phyloP scores from a whole-genome alignment of 2,329 filamentous ascomycete genomes.

The Fusarium nisikadoi region DNA sequence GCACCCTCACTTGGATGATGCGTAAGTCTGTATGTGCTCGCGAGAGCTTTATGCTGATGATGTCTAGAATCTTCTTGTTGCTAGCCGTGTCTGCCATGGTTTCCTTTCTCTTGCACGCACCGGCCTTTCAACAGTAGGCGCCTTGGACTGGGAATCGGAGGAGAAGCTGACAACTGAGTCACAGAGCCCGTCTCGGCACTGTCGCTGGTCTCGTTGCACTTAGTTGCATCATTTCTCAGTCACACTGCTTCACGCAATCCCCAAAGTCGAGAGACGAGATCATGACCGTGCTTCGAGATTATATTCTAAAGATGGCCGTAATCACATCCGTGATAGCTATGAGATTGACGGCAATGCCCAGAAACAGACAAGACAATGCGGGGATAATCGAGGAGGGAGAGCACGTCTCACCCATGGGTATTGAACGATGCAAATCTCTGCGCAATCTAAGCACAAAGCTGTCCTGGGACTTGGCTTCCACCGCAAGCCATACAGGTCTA shows the following conservation, averaged over 20 bases:
- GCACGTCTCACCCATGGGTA: neutral
- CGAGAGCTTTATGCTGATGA: conserved; percentile 13
- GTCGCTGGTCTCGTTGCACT: conserved; percentile 18
- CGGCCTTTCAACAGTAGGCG: conserved; percentile 34
- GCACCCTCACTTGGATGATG: conserved; percentile 14
- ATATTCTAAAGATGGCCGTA: conserved; percentile 11
- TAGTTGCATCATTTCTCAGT: conserved; percentile 9
- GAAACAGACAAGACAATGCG: neutral
- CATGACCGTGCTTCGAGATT: conserved; percentile 22
- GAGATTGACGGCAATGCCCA: neutral
- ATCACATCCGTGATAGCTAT: conserved; percentile 17
- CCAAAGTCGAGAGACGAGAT: conserved; percentile 4
- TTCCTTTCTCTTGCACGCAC: conserved; percentile 19
- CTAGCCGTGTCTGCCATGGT: conserved; percentile 24
- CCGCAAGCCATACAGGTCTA: neutral
- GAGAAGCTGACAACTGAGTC: conserved; percentile 25
- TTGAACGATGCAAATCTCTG: neutral
- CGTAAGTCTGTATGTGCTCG: conserved; percentile 23
- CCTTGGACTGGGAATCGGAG: neutral
- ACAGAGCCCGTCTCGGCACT: conserved; percentile 30
- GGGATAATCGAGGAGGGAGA: conserved; percentile 11
- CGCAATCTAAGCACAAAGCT: neutral
- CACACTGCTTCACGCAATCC: neutral
- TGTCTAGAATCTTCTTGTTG: conserved; percentile 20
- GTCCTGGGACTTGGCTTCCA: conserved; percentile 10